Evolutionary conservation across 1,284 basidiomycete genomes (phyloP), one percentile per base, ranked within the genome.

Genomic region (Ustilago hordei): DNA sequence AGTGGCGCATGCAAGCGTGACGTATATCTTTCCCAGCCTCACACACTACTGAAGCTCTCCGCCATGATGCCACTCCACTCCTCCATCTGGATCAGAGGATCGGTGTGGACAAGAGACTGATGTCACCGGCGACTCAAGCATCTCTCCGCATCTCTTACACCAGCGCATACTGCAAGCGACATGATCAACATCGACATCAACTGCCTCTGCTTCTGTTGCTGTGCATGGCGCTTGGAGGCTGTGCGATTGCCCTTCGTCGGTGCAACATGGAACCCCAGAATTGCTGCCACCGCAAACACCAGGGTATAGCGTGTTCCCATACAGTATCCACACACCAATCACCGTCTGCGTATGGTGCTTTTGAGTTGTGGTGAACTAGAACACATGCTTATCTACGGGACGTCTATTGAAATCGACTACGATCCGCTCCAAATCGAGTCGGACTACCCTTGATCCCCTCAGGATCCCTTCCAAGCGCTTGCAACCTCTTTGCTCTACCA

Each of bases 401-500:
- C 23, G 43, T 28, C 19, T 19, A 19, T 45, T 19, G 13, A 19
- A 8, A n/a, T 19, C n/a, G 11, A 45, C 43, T 45, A 8, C 43
- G 43, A 19, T 45, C 43, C n/a, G 7, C 43, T 45, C 43, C 19
- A 7, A 6, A n/a, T 45, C n/a, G 43, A 9, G 8, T 50, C 13
- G 55, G 41, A 55, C n/a, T 54, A 3, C 35, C 60, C 55, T 64
- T 45, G 6, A 35, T 28, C 0, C 32, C 47, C 36, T 38, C 23
- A 8, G 53, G 12, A 11, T 7, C 32, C 48, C 77, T 68, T 8
- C 81, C 80, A 7, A 81, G 55, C 28, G 64, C 71, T 47, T 69
- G 70, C 53, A 82, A 58, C 17, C 82, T 55, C 19, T 71, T 78
- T 3, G 78, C 76, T 9, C 84, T 60, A 28, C 82, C 83, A 55